phyloP scores from a whole-genome alignment of 768 basidiomycete genomes.

The Lactifluus subvellereus region DNA sequence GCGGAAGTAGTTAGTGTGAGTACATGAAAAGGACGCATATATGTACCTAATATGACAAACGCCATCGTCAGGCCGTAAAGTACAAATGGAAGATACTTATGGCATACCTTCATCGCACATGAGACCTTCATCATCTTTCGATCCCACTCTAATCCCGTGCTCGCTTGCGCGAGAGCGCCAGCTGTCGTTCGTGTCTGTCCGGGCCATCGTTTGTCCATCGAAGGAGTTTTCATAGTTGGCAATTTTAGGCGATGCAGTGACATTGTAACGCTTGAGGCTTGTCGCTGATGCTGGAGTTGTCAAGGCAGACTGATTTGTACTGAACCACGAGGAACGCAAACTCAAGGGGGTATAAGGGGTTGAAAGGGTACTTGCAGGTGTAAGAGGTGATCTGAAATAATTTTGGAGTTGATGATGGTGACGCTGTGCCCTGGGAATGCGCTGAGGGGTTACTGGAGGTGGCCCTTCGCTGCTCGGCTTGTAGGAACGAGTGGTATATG shows the following conservation, averaged over 20 bases:
- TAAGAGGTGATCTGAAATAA: conserved; percentile 48
- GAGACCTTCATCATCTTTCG: conserved; percentile 35
- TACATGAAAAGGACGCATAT: conserved; percentile 31
- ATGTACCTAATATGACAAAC: conserved; percentile 28
- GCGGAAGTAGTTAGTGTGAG: background rate
- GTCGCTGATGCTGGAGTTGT: conserved; percentile 53
- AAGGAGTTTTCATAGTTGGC: conserved; percentile 30
- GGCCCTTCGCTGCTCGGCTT: conserved; percentile 30
- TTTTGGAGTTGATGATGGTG: conserved; percentile 34
- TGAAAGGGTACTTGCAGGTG: conserved; percentile 46
- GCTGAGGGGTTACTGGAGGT: conserved; percentile 61
- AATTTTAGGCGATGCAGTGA: conserved; percentile 42
- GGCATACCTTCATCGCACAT: conserved; percentile 45
- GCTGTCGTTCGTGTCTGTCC: conserved; percentile 57
- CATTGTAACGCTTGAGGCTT: conserved; percentile 38
- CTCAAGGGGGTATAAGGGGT: conserved; percentile 68
- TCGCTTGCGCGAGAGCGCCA: conserved; percentile 70
- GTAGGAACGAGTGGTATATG: conserved; percentile 34
- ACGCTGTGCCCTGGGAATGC: conserved; percentile 41
- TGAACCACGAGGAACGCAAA: conserved; percentile 52
- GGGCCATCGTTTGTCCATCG: conserved; percentile 34
- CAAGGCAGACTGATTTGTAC: conserved; percentile 43
- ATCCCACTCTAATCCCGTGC: conserved; percentile 62
- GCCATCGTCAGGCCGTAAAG: conserved; percentile 35
- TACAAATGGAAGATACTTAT: conserved; percentile 31